Evolutionary conservation across 306 rosid species (phyloP).

Genomic region (Benincasa hispida): DNA sequence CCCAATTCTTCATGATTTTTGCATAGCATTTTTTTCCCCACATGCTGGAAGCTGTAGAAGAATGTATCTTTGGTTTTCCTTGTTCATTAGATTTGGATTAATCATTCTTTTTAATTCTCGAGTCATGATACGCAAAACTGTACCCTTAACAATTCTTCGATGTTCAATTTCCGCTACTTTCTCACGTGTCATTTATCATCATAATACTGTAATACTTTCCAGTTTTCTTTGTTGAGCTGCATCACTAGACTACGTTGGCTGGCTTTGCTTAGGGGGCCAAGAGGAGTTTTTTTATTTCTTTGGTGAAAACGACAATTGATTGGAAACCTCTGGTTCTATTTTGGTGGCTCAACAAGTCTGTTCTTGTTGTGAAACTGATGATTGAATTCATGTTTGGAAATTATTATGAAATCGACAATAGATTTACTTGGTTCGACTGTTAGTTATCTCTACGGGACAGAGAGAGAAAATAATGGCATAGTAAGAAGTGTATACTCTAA

Average conservation of each 20-base stretch:
- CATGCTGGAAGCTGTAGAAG: slow-evolving; percentile 24
- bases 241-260: too few species aligned
- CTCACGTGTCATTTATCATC: not conserved
- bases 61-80: slow-evolving; percentile 14
- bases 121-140: slow-evolving; percentile 21
- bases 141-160: slow-evolving; percentile 36
- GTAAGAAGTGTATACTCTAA: too few species aligned
- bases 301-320: not conserved
- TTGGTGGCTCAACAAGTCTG: too few species aligned
- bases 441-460: too few species aligned
- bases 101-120: slow-evolving; percentile 43
- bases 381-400: too few species aligned
- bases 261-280: not conserved
- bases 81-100: slow-evolving; percentile 30
- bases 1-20: slow-evolving; percentile 12
- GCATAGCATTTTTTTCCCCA: slow-evolving; percentile 23
- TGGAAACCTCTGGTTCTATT: too few species aligned
- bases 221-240: not conserved
- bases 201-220: not conserved
- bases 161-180: not conserved
- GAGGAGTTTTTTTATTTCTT: not conserved
- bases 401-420: too few species aligned
- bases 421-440: too few species aligned
- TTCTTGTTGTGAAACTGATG: too few species aligned
- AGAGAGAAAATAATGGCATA: too few species aligned